Conservation (phyloP, 2,329 filamentous ascomycete species). For the Ilyonectria sp. region DNA sequence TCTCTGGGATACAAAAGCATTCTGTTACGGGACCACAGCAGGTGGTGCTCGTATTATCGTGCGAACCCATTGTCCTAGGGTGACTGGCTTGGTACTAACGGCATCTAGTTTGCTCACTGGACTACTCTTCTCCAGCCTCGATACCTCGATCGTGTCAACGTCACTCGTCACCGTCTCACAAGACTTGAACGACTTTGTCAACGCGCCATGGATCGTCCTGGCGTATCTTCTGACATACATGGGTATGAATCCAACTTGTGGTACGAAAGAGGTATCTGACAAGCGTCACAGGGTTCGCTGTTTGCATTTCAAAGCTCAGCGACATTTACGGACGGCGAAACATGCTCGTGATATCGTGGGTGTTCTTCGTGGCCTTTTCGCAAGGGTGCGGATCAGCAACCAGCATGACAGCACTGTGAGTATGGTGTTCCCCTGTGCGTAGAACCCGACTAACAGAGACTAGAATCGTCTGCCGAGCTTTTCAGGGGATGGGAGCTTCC, state of each 20-base stretch:
- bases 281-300: constrained; percentile 63
- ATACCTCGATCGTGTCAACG: constrained; percentile 72
- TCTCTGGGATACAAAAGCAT: constrained; percentile 43
- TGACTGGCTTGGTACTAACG: constrained; percentile 34
- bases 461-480: constrained; percentile 71
- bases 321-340: constrained; percentile 71
- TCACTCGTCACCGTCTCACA: constrained; percentile 70
- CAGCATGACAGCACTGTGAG: constrained; percentile 67
- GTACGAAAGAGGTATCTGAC: constrained; percentile 24
- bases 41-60: constrained; percentile 56
- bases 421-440: constrained; percentile 21
- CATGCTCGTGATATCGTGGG: constrained; percentile 66
- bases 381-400: constrained; percentile 66
- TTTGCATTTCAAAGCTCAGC: constrained; percentile 71
- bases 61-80: constrained; percentile 5
- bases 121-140: constrained; percentile 70
- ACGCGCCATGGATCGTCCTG: constrained; percentile 69
- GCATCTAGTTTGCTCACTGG: constrained; percentile 63
- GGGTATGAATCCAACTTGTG: constrained; percentile 53
- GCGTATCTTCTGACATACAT: constrained; percentile 72
- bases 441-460: constrained; percentile 36
- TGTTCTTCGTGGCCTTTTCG: constrained; percentile 70
- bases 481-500: constrained; percentile 74
- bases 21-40: constrained; percentile 47
- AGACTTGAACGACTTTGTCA: constrained; percentile 65